Evolutionary conservation across 768 basidiomycete species (phyloP), one percentile per base, ranked within the genome.

Genomic region (Thelephora ganbajun): DNA sequence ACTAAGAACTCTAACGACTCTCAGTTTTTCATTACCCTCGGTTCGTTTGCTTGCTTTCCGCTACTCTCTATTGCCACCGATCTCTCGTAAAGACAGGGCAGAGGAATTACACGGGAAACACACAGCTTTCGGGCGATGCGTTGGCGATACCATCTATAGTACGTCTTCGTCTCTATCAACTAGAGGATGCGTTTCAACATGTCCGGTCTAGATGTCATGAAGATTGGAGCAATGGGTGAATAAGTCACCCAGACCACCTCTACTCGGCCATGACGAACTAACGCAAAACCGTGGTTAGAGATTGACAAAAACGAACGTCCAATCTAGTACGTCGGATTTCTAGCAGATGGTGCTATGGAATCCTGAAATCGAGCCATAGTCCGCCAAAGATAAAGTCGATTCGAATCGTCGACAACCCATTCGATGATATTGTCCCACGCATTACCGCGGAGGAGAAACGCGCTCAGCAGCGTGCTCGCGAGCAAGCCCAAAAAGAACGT

Each of bases 101-200:
- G 90, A 94, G 48, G 93, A 93, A 61, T 67, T 99, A 11, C 84
- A 97, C 44, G 88, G 87, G 39, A 96, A 93, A 60, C 87, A 97
- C 57, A 98, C 96, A 0, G 63, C 97, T 7, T 99, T 97, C 52
- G 94, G 93, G n/a, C 74, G 89, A 43, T 74, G 79, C 46, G 73
- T 90, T 12, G 90, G 90, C 3, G 88, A 92, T 58, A 92, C 90
- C 0, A 66, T 94, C 36, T 94, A 82, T 66, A 94, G 90, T 89
- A 62, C 56, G 81, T 56, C 16, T 11, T 34, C 33, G 2, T 13
- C 16, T 11, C 46, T 23, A 18, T 11, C 19, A 4, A 6, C 30
- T 13, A n/a, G 11, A 19, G 5, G 3, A 13, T 26, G 34, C 5
- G 20, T 14, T n/a, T n/a, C 18, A 39, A 5, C 7, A 1, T 11